Percentiles rank a stretch among this genome's conserved stretches.
Conservation (phyloP, 495 filamentous ascomycete genomes). For the Talaromyces trachyspermus region DNA sequence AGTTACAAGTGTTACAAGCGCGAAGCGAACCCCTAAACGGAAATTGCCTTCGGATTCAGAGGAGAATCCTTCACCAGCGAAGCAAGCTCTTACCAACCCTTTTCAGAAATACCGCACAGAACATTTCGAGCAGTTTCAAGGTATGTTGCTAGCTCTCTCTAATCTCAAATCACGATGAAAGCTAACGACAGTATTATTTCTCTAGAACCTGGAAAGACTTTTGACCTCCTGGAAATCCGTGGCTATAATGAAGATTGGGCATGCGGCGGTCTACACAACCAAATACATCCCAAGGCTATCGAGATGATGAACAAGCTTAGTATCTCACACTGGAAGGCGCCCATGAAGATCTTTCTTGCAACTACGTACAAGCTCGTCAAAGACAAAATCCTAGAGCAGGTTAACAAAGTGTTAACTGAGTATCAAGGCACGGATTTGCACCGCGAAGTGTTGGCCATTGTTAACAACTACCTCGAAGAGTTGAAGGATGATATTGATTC, state of each 20-base stretch:
- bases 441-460: constrained; percentile 20
- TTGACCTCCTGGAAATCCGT: constrained; percentile 25
- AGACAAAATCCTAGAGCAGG: constrained; percentile 20
- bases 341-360: constrained; percentile 23
- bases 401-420: constrained; percentile 26
- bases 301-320: constrained; percentile 32
- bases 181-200: background rate
- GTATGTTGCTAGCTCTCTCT: background rate
- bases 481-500: constrained; percentile 17
- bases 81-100: background rate
- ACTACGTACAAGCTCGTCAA: constrained; percentile 23
- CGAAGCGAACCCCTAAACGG: background rate
- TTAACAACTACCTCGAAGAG: constrained; percentile 21
- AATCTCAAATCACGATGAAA: background rate
- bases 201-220: constrained; percentile 12
- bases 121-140: background rate
- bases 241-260: constrained; percentile 31
- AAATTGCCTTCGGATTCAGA: background rate
- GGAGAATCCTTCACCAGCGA: background rate
- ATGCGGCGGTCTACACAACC: constrained; percentile 28
- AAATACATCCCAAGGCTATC: constrained; percentile 35
- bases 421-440: constrained; percentile 33
- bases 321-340: constrained; percentile 31
- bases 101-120: too few species aligned
- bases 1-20: background rate